Percentiles rank a stretch among this genome's conserved stretches.
Evolutionary conservation across 768 basidiomycete species (phyloP).

Genomic region (Pholiota conissans): DNA sequence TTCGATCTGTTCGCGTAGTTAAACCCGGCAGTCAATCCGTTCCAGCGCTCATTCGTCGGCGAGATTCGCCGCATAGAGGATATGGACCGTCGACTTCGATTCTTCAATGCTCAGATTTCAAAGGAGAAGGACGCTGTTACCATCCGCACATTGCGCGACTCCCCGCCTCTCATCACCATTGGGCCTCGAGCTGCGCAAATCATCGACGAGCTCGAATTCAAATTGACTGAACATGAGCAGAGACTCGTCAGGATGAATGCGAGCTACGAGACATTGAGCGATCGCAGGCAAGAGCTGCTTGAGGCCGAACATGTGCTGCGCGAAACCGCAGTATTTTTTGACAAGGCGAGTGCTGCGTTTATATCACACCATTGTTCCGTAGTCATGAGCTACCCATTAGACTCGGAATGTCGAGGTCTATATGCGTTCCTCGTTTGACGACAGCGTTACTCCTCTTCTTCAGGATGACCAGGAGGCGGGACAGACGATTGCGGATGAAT

Average conservation of each 20-base stretch:
- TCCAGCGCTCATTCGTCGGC: constrained; percentile 97
- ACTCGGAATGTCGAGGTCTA: constrained; percentile 78
- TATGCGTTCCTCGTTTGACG: constrained; percentile 89
- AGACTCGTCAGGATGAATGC: constrained; percentile 89
- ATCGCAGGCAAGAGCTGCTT: constrained; percentile 80
- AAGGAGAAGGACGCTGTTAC: constrained; percentile 83
- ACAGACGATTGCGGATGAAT: constrained; percentile 38
- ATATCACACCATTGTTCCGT: neutral
- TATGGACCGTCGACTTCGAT: constrained; percentile 91
- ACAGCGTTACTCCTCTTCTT: constrained; percentile 85
- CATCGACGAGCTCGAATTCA: constrained; percentile 90
- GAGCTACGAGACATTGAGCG: constrained; percentile 86
- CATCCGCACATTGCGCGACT: constrained; percentile 84
- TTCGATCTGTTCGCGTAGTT: constrained; percentile 70
- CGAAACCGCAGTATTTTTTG: constrained; percentile 97
- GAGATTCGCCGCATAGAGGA: constrained; percentile 96
- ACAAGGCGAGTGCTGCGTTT: constrained; percentile 66
- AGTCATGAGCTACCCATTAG: constrained; percentile 37
- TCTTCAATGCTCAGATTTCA: constrained; percentile 84
- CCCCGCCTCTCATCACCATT: constrained; percentile 81
- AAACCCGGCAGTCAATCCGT: constrained; percentile 93
- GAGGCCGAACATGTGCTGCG: constrained; percentile 94
- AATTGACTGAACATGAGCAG: constrained; percentile 82
- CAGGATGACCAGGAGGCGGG: constrained; percentile 85
- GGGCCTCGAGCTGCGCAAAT: constrained; percentile 93